Conservation (phyloP, 1,284 basidiomycete genomes). For the Trichosporon asahii region DNA sequence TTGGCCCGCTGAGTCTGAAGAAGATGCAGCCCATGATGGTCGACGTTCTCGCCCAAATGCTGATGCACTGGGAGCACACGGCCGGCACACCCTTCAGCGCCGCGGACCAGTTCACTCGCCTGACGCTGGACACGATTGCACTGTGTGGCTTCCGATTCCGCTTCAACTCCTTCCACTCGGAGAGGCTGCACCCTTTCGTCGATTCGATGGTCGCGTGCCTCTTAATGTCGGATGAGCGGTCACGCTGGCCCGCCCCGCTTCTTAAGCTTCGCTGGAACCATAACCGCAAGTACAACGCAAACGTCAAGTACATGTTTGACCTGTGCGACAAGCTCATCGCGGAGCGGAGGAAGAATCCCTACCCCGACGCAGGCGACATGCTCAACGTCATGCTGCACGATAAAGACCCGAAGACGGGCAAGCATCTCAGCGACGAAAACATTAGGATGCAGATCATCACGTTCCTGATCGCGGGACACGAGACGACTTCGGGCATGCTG, state of each 20-base stretch:
- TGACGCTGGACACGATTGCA: conserved; percentile 21
- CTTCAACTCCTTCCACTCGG: conserved; percentile 37
- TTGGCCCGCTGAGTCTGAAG: conserved; percentile 54
- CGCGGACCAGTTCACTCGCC: conserved; percentile 7
- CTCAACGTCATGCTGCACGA: conserved; percentile 55
- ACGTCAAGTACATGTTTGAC: conserved; percentile 42
- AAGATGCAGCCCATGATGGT: conserved; percentile 57
- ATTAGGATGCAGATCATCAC: conserved; percentile 55
- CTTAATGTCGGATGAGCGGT: conserved; percentile 49
- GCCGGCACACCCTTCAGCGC: conserved; percentile 1
- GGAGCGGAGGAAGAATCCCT: neutral
- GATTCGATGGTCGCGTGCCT: conserved; percentile 52
- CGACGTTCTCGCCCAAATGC: conserved; percentile 56
- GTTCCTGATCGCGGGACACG: conserved; percentile 69
- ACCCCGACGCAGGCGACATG: conserved; percentile 50
- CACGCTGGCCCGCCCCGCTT: conserved; percentile 51
- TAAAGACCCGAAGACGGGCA: conserved; percentile 55
- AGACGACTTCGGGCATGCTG: conserved; percentile 66
- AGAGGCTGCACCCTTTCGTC: conserved; percentile 53
- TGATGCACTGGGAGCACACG: conserved; percentile 26
- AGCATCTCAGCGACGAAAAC: conserved; percentile 80
- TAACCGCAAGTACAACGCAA: conserved; percentile 51
- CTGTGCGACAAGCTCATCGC: conserved; percentile 10
- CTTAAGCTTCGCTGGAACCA: conserved; percentile 50
- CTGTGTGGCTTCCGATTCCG: conserved; percentile 52